Percentiles rank a stretch among this genome's conserved stretches.
phyloP scores from a whole-genome alignment of 352 stramenopile species.

The Albugo laibachii region DNA sequence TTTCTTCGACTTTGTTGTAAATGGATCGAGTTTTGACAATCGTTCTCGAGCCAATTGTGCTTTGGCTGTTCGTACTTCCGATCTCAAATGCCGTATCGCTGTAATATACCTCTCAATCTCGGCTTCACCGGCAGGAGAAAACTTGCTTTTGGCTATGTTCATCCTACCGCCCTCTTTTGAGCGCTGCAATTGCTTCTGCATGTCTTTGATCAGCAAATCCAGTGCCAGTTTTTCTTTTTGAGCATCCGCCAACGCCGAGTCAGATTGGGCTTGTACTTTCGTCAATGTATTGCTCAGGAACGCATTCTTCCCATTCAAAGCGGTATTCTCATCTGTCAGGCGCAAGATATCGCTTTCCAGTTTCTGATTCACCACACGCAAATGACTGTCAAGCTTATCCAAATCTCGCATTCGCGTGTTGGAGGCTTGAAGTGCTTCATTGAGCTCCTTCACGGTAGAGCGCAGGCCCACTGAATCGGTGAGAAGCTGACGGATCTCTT shows the following conservation, averaged over 20 bases:
- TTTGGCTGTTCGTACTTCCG: slow-evolving; percentile 28
- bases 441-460: slow-evolving; percentile 37
- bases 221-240: slow-evolving; percentile 65
- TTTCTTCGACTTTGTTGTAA: background rate
- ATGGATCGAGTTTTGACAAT: slow-evolving; percentile 15
- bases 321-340: slow-evolving; percentile 17
- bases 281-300: slow-evolving; percentile 35
- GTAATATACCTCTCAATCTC: slow-evolving; percentile 26
- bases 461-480: slow-evolving; percentile 35
- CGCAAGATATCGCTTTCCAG: slow-evolving; percentile 51
- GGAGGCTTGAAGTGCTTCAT: slow-evolving; percentile 35
- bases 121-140: slow-evolving; percentile 10
- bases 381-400: slow-evolving; percentile 48
- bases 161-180: slow-evolving; percentile 22
- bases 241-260: slow-evolving; percentile 44
- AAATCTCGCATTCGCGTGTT: slow-evolving; percentile 52
- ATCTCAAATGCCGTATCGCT: slow-evolving; percentile 26
- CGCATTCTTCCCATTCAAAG: slow-evolving; percentile 18
- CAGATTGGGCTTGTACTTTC: slow-evolving; percentile 56
- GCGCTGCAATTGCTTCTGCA: slow-evolving; percentile 64
- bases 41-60: slow-evolving; percentile 24
- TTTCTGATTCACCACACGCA: slow-evolving; percentile 61
- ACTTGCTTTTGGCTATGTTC: slow-evolving; percentile 5
- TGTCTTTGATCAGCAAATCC: slow-evolving; percentile 43
- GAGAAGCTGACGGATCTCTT: slow-evolving; percentile 48